These are phyloP conservation scores for Sclerotinia sclerotiorum DNA, from an alignment of 2,329 filamentous ascomycete genomes.

Conservation along the genomic window DNA sequence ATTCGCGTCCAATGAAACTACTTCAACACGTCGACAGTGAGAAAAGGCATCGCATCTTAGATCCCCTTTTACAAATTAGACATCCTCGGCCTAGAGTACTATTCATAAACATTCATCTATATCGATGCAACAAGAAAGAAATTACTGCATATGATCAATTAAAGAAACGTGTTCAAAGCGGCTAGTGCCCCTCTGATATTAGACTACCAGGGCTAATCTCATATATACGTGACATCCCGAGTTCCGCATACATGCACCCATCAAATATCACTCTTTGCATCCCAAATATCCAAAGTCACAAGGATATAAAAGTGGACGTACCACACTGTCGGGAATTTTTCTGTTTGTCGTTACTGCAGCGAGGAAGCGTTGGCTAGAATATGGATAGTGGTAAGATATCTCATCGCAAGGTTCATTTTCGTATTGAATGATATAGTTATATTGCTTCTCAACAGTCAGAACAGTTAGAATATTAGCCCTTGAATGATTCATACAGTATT, in stretches of 20 bases:
- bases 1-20: background rate
- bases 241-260: background rate
- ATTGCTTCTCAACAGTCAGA: background rate
- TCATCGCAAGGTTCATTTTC: background rate
- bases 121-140: background rate
- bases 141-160: background rate
- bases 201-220: background rate
- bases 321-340: background rate
- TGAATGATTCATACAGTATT: background rate
- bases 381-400: background rate
- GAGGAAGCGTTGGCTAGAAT: background rate
- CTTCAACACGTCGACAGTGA: background rate
- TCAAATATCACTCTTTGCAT: background rate
- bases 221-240: background rate
- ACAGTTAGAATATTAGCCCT: background rate
- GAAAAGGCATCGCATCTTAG: background rate
- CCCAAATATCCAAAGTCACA: background rate
- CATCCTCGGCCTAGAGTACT: background rate
- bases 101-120: background rate
- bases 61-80: background rate
- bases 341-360: background rate
- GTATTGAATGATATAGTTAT: background rate
- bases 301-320: background rate
- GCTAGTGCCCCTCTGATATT: background rate
- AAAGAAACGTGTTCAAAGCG: background rate